phyloP scores from a whole-genome alignment of 2,329 filamentous ascomycete genomes.

The Penicillium sp. region DNA sequence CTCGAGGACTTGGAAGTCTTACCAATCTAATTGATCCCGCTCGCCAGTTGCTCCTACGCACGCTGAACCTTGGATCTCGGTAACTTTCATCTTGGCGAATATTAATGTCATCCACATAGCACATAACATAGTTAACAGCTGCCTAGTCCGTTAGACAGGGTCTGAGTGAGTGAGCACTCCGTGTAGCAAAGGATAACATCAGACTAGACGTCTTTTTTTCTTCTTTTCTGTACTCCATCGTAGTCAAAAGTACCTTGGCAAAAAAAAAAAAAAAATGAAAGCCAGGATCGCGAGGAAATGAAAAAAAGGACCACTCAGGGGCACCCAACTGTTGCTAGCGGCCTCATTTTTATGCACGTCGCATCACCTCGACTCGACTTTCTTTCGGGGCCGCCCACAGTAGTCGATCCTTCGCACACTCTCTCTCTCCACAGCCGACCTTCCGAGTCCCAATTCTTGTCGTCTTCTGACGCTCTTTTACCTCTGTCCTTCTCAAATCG shows the following conservation, averaged over 20 bases:
- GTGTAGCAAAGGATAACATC: no score
- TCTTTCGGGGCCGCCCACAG: neutral
- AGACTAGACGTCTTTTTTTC: no score
- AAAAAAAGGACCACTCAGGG: neutral
- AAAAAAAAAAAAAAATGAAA: neutral
- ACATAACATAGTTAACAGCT: no score
- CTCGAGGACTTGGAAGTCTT: neutral
- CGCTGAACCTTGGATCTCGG: no score
- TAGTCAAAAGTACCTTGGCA: neutral
- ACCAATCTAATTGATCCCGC: no score
- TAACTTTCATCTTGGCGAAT: no score
- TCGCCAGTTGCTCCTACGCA: no score
- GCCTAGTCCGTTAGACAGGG: neutral
- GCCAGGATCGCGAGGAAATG: neutral
- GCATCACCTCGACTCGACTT: neutral
- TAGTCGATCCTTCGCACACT: neutral
- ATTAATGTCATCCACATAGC: no score
- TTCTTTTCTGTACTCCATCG: neutral
- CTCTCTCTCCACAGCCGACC: neutral
- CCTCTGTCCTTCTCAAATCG: neutral
- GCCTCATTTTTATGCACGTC: slow-evolving; percentile 20
- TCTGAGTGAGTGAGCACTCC: no score
- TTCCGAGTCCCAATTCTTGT: neutral
- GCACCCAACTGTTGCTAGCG: neutral
- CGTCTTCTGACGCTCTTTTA: neutral